These are phyloP conservation scores for Tolypocladium cylindrosporum DNA, from an alignment of 2,329 filamentous ascomycete species.

Conservation along the genomic window DNA sequence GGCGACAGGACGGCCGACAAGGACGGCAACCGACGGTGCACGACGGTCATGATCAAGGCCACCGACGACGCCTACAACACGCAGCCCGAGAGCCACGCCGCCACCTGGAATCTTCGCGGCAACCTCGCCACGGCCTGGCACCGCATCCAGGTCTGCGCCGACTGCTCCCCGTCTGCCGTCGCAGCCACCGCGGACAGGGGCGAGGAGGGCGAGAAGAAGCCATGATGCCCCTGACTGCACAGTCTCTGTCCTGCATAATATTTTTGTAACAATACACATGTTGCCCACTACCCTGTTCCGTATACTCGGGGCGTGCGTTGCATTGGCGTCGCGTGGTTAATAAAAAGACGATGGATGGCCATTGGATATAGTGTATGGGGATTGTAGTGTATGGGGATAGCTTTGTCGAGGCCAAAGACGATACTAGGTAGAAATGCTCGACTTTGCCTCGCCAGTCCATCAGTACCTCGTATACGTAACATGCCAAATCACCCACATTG, in stretches of 20 bases:
- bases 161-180: conserved; percentile 11
- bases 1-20: neutral
- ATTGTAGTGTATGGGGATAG: too few species aligned
- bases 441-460: neutral
- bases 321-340: neutral
- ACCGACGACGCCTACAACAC: conserved; percentile 58
- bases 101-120: conserved; percentile 54
- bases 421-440: neutral
- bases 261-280: neutral
- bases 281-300: neutral
- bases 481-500: neutral
- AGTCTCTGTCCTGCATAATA: neutral
- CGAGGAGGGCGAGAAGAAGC: neutral
- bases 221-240: neutral
- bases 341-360: neutral
- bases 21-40: conserved; percentile 25
- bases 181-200: neutral
- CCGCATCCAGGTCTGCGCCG: conserved; percentile 33
- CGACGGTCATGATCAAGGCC: conserved; percentile 52
- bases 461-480: too few species aligned
- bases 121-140: conserved; percentile 62
- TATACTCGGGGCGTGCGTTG: neutral
- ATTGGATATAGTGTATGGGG: neutral
- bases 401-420: too few species aligned
- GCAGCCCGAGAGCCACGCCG: conserved; percentile 50